A percentile compares a stretch with the other conserved stretches of the same genome.
Evolutionary conservation across 163 green algal species (phyloP).

Genomic region (Coccomyxa subellipsoidea): DNA sequence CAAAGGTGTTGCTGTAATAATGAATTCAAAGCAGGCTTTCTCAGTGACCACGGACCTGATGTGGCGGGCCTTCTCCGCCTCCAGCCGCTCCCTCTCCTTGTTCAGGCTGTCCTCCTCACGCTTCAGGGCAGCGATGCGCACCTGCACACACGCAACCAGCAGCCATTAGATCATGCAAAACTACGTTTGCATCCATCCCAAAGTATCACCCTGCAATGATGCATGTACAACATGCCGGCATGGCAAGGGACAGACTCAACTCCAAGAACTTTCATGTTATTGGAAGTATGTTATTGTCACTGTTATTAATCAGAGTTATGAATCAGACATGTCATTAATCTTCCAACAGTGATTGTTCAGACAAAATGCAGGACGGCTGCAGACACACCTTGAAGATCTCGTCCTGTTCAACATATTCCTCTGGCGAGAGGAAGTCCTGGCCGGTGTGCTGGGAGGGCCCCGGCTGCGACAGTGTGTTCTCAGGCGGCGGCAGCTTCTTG

Average conservation of each 20-base stretch:
- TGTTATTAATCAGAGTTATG: too few species aligned
- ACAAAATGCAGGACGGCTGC: too few species aligned
- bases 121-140: slow-evolving; percentile 62
- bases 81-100: slow-evolving; percentile 69
- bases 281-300: too few species aligned
- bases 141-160: slow-evolving; percentile 28
- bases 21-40: too few species aligned
- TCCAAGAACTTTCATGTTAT: too few species aligned
- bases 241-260: too few species aligned
- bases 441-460: background rate
- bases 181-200: too few species aligned
- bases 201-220: too few species aligned
- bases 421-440: slow-evolving; percentile 24
- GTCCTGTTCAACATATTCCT: slow-evolving; percentile 60
- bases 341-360: too few species aligned
- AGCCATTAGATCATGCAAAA: too few species aligned
- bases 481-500: slow-evolving; percentile 63
- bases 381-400: slow-evolving; percentile 76
- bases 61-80: slow-evolving; percentile 66
- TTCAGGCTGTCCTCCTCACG: slow-evolving; percentile 79
- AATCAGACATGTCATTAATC: too few species aligned
- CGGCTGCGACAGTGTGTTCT: background rate
- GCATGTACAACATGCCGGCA: background rate
- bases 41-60: slow-evolving; percentile 42
- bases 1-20: too few species aligned